Conservation (phyloP, 2,329 filamentous ascomycete genomes). For the Ploettnerulaceae sp. region DNA sequence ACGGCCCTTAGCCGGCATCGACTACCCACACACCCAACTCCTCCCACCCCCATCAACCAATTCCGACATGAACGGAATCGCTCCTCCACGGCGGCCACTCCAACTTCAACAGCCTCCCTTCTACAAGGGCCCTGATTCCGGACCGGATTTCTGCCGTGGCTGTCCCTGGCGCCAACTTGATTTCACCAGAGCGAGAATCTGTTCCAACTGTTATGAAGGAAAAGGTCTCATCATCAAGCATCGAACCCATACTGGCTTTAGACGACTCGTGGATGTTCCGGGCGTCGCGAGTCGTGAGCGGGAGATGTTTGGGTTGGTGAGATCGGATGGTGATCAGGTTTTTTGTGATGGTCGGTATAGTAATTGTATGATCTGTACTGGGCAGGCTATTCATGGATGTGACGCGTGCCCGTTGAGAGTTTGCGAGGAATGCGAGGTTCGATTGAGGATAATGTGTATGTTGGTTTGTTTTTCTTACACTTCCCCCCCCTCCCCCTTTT, state of each 20-base stretch:
- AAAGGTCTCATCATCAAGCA: slow-evolving; percentile 19
- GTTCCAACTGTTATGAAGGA: slow-evolving; percentile 9
- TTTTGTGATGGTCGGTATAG: neutral
- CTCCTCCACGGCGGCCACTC: neutral
- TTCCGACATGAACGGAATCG: neutral
- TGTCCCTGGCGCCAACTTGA: slow-evolving; percentile 20
- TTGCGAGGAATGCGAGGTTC: slow-evolving; percentile 13
- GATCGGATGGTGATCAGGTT: neutral
- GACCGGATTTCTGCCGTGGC: slow-evolving; percentile 15
- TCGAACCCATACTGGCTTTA: slow-evolving; percentile 8
- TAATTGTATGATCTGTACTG: slow-evolving; percentile 20
- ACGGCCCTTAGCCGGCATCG: neutral
- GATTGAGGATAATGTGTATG: slow-evolving; percentile 10
- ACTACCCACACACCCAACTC: neutral
- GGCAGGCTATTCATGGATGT: slow-evolving; percentile 7
- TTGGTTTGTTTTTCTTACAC: no score
- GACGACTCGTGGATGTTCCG: neutral
- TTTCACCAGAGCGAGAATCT: slow-evolving; percentile 19
- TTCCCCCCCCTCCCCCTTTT: no score
- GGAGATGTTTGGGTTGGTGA: neutral
- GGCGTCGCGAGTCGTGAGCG: neutral
- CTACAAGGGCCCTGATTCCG: neutral
- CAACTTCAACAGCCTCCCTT: neutral
- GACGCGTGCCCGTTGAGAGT: slow-evolving; percentile 16
- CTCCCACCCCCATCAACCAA: neutral